Evolutionary conservation across 805 yeast genomes (phyloP).

Genomic region (Metschnikowia koreensis): DNA sequence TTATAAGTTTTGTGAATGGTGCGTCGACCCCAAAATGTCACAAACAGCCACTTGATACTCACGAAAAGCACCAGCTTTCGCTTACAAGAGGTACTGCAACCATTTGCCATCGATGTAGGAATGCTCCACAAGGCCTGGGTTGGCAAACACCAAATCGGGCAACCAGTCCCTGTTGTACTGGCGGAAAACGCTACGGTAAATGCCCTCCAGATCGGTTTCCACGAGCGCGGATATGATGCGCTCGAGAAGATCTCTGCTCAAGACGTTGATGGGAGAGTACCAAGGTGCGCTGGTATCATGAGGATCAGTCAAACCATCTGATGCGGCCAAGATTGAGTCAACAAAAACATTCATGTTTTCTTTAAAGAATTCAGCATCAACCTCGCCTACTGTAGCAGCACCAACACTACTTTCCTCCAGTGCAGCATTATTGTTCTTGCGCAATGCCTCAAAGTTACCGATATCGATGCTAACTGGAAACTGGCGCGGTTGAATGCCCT

Average conservation of each 20-base stretch:
- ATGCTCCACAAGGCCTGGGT: constrained; percentile 38
- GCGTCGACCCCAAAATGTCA: too few relatives aligned
- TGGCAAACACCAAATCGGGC: constrained; percentile 38
- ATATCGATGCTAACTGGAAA: constrained; percentile 48
- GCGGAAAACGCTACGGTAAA: constrained; percentile 29
- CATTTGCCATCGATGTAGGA: constrained; percentile 35
- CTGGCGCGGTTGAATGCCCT: constrained; percentile 88
- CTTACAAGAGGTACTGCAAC: constrained; percentile 38
- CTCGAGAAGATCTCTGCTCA: constrained; percentile 36
- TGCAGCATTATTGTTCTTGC: constrained; percentile 13
- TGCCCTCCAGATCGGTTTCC: constrained; percentile 25
- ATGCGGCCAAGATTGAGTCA: constrained; percentile 24
- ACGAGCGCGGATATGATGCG: constrained; percentile 27
- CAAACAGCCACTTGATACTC: not conserved
- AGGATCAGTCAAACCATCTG: constrained; percentile 22
- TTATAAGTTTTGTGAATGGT: not conserved
- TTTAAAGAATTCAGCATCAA: constrained; percentile 33
- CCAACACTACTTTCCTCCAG: constrained; percentile 21
- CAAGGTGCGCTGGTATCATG: constrained; percentile 17
- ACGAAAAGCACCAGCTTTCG: not conserved
- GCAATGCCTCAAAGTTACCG: constrained; percentile 44
- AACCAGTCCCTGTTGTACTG: constrained; percentile 41
- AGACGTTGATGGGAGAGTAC: constrained; percentile 27
- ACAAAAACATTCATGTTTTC: constrained; percentile 25
- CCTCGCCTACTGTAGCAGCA: constrained; percentile 30